Evolutionary conservation across 2,329 filamentous ascomycete species (phyloP), one percentile per base, ranked within the genome.

Genomic region (Capronia americana): DNA sequence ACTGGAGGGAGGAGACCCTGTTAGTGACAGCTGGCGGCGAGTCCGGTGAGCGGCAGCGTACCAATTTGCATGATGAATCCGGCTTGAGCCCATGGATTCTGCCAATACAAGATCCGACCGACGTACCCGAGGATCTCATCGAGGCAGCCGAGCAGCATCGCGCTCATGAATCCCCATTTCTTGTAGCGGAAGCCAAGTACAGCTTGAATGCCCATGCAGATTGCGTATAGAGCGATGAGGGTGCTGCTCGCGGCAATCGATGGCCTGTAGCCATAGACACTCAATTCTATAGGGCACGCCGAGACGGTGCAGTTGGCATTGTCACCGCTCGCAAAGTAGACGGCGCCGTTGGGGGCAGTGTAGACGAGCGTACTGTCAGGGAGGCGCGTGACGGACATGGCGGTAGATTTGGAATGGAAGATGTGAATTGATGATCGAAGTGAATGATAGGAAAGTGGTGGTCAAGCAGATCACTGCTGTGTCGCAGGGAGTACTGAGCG

Each of bases 51-150:
- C 32, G 14, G 14, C 38, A 55, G 76, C 81, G 56, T 73, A 85
- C 84, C 79, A 69, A 90, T 89, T 74, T 91, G 86, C n/a, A 90
- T 82, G 74, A 90, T 82, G 74, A 91, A 91, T 7, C 83, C 86
- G 12, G 74, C 73, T 73, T 88, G 84, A 56, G 74, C 79, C 73
- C 88, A 90, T 0, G 87, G 86, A 71, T 90, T 85, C 53, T 82
- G 68, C 69, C 84, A 82, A 65, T 88, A 78, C 72, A 87, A 74
- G 59, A 90, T 79, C 11, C 89, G 82, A 2, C 87, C 89, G 1
- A 79, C 76, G 69, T 91, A 91, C 20, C 89, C 89, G 38, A 89
- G 73, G 11, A 89, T 81, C 71, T 89, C 88, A 56, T 81, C 79
- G 5, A 84, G 48, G 69, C 84, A 87, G 54, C 88, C 88, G 20